These are phyloP conservation scores for Schizothecium vesticola DNA, from an alignment of 495 filamentous ascomycete genomes.

Conservation along the genomic window DNA sequence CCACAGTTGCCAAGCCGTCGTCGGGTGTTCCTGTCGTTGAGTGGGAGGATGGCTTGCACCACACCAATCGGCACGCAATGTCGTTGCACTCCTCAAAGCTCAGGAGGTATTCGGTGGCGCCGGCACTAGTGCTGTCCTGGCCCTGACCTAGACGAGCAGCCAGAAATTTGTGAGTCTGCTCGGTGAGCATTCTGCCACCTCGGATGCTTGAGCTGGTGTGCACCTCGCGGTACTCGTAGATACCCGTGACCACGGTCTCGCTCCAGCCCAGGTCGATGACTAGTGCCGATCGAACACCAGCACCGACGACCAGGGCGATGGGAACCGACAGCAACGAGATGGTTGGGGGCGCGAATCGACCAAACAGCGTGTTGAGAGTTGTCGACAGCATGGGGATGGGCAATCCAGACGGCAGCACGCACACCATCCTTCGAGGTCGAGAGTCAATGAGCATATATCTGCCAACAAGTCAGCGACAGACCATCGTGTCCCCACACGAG, in stretches of 20 bases:
- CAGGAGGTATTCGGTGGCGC: conserved; percentile 24
- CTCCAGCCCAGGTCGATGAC: conserved; percentile 89
- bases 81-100: conserved; percentile 78
- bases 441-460: conserved; percentile 74
- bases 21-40: conserved; percentile 11
- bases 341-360: conserved; percentile 71
- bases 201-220: conserved; percentile 59
- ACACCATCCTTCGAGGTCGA: conserved; percentile 61
- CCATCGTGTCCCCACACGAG: not conserved
- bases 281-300: conserved; percentile 73
- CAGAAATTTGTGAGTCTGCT: conserved; percentile 64
- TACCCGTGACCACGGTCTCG: conserved; percentile 71
- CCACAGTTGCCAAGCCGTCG: conserved; percentile 41
- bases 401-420: conserved; percentile 70
- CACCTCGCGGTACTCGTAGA: conserved; percentile 88
- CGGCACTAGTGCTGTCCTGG: conserved; percentile 9
- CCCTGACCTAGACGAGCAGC: conserved; percentile 26
- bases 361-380: conserved; percentile 69
- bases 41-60: conserved; percentile 53
- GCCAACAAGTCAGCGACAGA: not conserved
- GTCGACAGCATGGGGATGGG: conserved; percentile 74
- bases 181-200: conserved; percentile 62
- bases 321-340: conserved; percentile 74
- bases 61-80: conserved; percentile 63
- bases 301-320: conserved; percentile 64